Percentiles rank a stretch among this genome's conserved stretches.
Evolutionary conservation across 257 asterid species (phyloP).

Genomic region (Solanum tarapatanum): DNA sequence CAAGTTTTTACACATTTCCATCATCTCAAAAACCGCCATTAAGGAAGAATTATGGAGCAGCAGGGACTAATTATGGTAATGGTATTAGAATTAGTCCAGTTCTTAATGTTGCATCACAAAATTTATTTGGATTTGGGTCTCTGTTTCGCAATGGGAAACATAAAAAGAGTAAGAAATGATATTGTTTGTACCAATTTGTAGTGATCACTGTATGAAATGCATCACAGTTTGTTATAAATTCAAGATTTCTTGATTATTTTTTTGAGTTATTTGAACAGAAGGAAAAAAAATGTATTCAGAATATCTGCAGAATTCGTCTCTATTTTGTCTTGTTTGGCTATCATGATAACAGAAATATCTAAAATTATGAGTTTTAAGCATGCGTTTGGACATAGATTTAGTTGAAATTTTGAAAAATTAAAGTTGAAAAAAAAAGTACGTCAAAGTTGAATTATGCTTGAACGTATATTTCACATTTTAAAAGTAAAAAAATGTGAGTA

Average conservation of each 20-base stretch:
- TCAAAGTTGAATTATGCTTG: neutral
- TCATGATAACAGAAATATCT: neutral
- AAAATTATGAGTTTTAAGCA: neutral
- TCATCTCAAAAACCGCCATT: constrained; percentile 33
- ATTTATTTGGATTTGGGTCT: constrained; percentile 36
- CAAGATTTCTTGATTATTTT: neutral
- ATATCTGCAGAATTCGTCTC: neutral
- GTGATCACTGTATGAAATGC: neutral
- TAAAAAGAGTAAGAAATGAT: constrained; percentile 25
- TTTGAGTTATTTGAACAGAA: neutral
- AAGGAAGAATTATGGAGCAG: constrained; percentile 19
- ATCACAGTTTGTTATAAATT: neutral
- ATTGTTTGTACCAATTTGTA: neutral
- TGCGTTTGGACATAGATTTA: neutral
- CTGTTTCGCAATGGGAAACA: constrained; percentile 34
- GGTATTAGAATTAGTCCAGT: constrained; percentile 30
- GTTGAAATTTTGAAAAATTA: neutral
- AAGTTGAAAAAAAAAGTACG: neutral
- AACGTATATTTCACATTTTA: neutral
- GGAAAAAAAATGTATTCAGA: neutral
- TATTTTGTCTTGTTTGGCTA: neutral
- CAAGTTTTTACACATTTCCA: constrained; percentile 10
- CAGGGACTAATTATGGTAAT: constrained; percentile 15
- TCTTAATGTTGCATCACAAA: constrained; percentile 28
- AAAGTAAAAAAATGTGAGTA: neutral